A percentile compares a stretch with the other conserved stretches of the same genome.
Conservation (phyloP, 2,329 filamentous ascomycete genomes). For the Botrytis cinerea region DNA sequence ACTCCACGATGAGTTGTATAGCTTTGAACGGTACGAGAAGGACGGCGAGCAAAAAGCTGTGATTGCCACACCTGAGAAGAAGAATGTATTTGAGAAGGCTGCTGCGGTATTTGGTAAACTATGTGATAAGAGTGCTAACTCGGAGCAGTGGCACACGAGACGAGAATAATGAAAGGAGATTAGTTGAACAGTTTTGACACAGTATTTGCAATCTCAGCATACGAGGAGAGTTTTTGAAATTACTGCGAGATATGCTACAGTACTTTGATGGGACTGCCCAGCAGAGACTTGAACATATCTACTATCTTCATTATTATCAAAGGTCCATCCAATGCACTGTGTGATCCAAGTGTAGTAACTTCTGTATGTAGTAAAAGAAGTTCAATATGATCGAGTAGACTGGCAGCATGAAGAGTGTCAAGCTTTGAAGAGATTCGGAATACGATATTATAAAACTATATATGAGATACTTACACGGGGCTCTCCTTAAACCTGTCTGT, state of each 20-base stretch:
- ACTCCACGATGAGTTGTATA: constrained; percentile 12
- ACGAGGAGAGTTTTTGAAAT: constrained; percentile 1
- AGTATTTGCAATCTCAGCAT: constrained; percentile 15
- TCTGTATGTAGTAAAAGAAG: background rate
- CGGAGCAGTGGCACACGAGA: background rate
- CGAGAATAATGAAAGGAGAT: background rate
- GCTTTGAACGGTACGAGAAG: constrained; percentile 14
- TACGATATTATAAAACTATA: background rate
- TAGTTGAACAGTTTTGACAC: constrained; percentile 3
- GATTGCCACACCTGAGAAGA: background rate
- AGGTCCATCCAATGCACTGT: background rate
- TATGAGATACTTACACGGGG: no score
- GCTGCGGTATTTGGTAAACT: constrained; percentile 12
- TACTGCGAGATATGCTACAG: constrained; percentile 7
- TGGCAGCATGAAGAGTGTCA: background rate
- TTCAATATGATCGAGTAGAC: background rate
- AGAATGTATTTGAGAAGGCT: constrained; percentile 11
- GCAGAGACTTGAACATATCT: constrained; percentile 10
- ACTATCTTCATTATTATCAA: background rate
- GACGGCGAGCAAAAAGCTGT: constrained; percentile 9
- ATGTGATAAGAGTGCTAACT: background rate
- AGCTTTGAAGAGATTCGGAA: background rate
- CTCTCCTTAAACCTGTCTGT: no score
- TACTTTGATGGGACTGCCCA: constrained; percentile 10
- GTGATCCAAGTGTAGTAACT: background rate